phyloP scores from a whole-genome alignment of 371 early-diverging fungal genomes.

The Syncephalastrum sp. region DNA sequence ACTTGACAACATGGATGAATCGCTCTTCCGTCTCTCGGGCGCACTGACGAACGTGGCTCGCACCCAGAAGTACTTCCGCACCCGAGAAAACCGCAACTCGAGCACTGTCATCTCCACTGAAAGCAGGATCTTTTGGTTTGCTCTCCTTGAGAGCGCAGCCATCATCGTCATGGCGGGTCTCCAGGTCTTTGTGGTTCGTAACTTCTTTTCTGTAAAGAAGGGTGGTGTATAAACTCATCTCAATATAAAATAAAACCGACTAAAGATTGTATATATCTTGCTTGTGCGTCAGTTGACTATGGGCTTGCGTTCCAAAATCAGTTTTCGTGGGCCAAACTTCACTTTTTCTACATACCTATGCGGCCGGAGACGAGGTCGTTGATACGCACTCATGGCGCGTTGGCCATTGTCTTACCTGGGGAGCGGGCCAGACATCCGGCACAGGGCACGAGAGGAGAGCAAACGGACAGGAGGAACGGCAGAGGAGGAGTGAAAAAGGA shows the following conservation, averaged over 20 bases:
- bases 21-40: slow-evolving; percentile 51
- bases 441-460: too few species aligned
- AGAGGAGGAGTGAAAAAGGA: too few species aligned
- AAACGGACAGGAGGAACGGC: too few species aligned
- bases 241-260: background rate
- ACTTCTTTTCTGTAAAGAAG: slow-evolving; percentile 59
- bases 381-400: too few species aligned
- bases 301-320: too few species aligned
- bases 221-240: slow-evolving; percentile 15
- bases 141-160: slow-evolving; percentile 66
- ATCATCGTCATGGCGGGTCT: slow-evolving; percentile 79
- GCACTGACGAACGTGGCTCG: slow-evolving; percentile 65
- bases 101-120: slow-evolving; percentile 84
- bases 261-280: too few species aligned
- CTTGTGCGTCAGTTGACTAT: background rate
- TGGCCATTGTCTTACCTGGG: too few species aligned
- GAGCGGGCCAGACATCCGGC: too few species aligned
- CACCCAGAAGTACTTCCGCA: slow-evolving; percentile 82
- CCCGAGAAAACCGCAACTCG: slow-evolving; percentile 86
- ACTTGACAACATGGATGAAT: slow-evolving; percentile 70
- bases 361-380: too few species aligned
- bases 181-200: slow-evolving; percentile 85
- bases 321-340: too few species aligned
- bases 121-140: slow-evolving; percentile 86
- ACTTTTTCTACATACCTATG: too few species aligned